Percentiles rank a stretch among this genome's conserved stretches.
Evolutionary conservation across 1,284 basidiomycete species (phyloP).

Genomic region (Cutaneotrichosporon sp.): DNA sequence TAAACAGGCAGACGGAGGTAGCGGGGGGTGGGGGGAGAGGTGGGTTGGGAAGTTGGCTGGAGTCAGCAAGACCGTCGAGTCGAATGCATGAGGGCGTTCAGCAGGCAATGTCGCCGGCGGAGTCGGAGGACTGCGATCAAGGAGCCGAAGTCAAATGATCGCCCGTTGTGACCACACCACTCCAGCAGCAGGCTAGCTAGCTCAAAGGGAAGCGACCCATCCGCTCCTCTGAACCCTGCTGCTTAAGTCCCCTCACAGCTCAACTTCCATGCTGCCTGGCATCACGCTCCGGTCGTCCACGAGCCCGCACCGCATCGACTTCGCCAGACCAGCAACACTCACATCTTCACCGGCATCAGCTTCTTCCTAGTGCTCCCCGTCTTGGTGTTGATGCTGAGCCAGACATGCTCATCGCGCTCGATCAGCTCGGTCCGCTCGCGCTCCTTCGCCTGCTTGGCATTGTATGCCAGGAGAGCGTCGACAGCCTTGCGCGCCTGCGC

Average conservation of each 20-base stretch:
- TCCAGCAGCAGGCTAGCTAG: no score
- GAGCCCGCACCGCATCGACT: constrained; percentile 55
- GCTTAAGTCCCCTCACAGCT: no score
- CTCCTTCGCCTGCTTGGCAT: constrained; percentile 60
- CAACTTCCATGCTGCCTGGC: background rate
- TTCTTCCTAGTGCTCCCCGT: constrained; percentile 67
- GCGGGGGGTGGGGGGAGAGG: constrained; percentile 66
- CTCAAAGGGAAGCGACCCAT: no score
- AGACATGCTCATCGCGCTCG: constrained; percentile 73
- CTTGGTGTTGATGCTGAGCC: constrained; percentile 80
- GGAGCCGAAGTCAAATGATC: no score
- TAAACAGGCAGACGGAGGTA: constrained; percentile 78
- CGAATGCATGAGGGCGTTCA: no score
- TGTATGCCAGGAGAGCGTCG: constrained; percentile 66
- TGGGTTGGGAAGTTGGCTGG: constrained; percentile 72
- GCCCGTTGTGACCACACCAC: no score
- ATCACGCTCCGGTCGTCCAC: no score
- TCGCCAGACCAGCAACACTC: constrained; percentile 40
- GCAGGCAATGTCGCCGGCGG: no score
- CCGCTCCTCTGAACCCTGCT: no score
- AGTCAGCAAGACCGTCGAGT: no score
- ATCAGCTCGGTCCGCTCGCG: constrained; percentile 72
- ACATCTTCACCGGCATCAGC: constrained; percentile 81
- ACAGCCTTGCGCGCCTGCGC: constrained; percentile 74
- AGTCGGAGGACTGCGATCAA: no score